Conservation (phyloP, 2,329 filamentous ascomycete genomes). For the Corniculantispora saksenae region DNA sequence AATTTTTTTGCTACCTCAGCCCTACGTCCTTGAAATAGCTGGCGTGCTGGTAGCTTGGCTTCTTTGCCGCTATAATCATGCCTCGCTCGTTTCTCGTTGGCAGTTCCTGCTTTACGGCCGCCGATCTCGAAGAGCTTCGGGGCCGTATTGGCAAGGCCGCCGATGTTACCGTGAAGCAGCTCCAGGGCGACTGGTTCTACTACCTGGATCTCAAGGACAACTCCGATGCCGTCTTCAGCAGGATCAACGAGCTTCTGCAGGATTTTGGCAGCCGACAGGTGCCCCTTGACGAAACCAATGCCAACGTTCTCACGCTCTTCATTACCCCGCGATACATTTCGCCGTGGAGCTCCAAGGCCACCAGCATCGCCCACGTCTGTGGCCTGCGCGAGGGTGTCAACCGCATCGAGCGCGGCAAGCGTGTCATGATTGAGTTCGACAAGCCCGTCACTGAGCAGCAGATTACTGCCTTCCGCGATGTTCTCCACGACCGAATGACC, state of each 20-base stretch:
- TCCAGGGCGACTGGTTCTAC: conserved; percentile 62
- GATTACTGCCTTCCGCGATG: conserved; percentile 63
- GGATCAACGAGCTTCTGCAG: conserved; percentile 49
- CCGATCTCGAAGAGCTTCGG: conserved; percentile 46
- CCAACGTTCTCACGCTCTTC: conserved; percentile 62
- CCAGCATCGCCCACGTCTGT: conserved; percentile 90
- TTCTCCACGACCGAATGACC: conserved; percentile 93
- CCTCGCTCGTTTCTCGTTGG: conserved; percentile 40
- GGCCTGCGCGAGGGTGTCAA: conserved; percentile 69
- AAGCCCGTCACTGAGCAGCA: conserved; percentile 45
- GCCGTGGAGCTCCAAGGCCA: conserved; percentile 96
- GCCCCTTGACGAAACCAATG: conserved; percentile 39
- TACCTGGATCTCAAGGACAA: conserved; percentile 62
- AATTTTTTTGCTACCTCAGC: conserved; percentile 12
- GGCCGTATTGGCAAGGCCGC: conserved; percentile 46
- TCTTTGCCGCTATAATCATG: conserved; percentile 29
- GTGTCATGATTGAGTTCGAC: conserved; percentile 68
- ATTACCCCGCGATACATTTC: conserved; percentile 84
- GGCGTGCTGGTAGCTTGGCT: conserved; percentile 14
- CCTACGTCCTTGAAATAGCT: conserved; percentile 12
- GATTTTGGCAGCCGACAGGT: conserved; percentile 34
- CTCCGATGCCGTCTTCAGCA: conserved; percentile 45
- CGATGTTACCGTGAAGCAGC: conserved; percentile 46
- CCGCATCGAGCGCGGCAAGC: conserved; percentile 84
- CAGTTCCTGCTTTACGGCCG: conserved; percentile 51